phyloP scores from a whole-genome alignment of 2,329 filamentous ascomycete genomes.

The Penicillium fuscoglaucum region DNA sequence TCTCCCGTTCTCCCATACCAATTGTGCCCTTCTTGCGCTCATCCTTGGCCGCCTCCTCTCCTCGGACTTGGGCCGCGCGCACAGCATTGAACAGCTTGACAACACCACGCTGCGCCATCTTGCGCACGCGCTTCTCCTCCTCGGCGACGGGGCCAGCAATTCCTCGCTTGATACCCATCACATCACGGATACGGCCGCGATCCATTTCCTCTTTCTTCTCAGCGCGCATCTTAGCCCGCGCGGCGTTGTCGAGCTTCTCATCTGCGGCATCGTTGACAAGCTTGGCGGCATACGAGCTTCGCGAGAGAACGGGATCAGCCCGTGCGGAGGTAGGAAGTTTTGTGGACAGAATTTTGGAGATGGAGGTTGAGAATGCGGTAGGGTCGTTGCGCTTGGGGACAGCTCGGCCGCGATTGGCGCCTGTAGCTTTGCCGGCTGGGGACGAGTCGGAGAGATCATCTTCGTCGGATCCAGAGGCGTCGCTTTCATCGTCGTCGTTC shows the following conservation, averaged over 20 bases:
- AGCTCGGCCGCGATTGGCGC: slow-evolving; percentile 38
- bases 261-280: slow-evolving; percentile 73
- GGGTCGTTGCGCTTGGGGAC: slow-evolving; percentile 83
- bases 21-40: slow-evolving; percentile 71
- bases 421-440: slow-evolving; percentile 42
- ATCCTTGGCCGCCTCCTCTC: slow-evolving; percentile 68
- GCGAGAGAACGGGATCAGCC: slow-evolving; percentile 85
- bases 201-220: slow-evolving; percentile 79
- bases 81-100: slow-evolving; percentile 97
- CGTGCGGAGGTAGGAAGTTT: slow-evolving; percentile 82
- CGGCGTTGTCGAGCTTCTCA: slow-evolving; percentile 76
- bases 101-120: slow-evolving; percentile 89
- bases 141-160: slow-evolving; percentile 59
- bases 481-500: slow-evolving; percentile 38
- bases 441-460: slow-evolving; percentile 40
- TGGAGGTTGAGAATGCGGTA: slow-evolving; percentile 83
- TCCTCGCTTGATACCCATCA: slow-evolving; percentile 64
- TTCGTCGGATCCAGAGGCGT: slow-evolving; percentile 43
- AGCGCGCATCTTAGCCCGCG: slow-evolving; percentile 72
- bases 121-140: slow-evolving; percentile 76
- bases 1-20: slow-evolving; percentile 76
- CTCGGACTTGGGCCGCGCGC: slow-evolving; percentile 85
- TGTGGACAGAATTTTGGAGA: slow-evolving; percentile 87
- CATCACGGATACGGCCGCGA: slow-evolving; percentile 84
- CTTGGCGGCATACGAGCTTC: slow-evolving; percentile 72